Percentiles rank a stretch among this genome's conserved stretches.
phyloP scores from a whole-genome alignment of 108 stramenopile genomes.

The Skeletonema costatum region DNA sequence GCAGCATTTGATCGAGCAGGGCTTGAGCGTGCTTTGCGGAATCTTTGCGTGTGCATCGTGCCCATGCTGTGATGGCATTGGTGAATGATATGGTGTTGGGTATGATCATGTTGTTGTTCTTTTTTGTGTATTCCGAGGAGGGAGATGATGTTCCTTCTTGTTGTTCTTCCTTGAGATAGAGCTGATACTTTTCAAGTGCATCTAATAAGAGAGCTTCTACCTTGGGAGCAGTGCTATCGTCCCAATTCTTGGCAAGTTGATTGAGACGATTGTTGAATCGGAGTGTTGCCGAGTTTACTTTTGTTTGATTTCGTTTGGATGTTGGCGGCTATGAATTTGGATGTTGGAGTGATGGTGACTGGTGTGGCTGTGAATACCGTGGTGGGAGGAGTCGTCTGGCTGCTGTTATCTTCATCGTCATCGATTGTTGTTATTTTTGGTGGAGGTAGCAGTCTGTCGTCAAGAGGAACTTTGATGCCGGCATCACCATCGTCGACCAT shows the following conservation, averaged over 20 bases:
- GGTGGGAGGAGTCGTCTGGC: not conserved
- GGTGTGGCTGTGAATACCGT: not conserved
- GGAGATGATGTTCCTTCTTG: not conserved
- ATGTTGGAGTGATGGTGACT: not conserved
- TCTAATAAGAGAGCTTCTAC: conserved; percentile 26
- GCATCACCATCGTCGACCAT: not conserved
- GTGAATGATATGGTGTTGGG: conserved; percentile 52
- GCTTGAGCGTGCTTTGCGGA: conserved; percentile 44
- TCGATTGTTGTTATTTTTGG: no score
- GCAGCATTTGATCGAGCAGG: conserved; percentile 38
- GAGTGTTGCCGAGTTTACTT: conserved; percentile 42
- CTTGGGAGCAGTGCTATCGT: conserved; percentile 35
- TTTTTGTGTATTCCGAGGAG: not conserved
- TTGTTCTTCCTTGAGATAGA: not conserved
- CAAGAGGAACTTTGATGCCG: not conserved
- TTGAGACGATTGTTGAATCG: conserved; percentile 43
- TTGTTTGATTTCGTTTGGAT: not conserved
- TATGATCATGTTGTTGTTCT: conserved; percentile 10
- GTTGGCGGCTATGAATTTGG: not conserved
- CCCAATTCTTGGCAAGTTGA: conserved; percentile 27
- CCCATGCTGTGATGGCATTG: conserved; percentile 65
- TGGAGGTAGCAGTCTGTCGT: not conserved
- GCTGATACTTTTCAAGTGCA: conserved; percentile 33
- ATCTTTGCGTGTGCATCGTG: conserved; percentile 54
- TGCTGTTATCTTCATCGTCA: not conserved